Conservation (phyloP, 192 early-diverging fungal genomes). For the Irineochytrium annulatum region DNA sequence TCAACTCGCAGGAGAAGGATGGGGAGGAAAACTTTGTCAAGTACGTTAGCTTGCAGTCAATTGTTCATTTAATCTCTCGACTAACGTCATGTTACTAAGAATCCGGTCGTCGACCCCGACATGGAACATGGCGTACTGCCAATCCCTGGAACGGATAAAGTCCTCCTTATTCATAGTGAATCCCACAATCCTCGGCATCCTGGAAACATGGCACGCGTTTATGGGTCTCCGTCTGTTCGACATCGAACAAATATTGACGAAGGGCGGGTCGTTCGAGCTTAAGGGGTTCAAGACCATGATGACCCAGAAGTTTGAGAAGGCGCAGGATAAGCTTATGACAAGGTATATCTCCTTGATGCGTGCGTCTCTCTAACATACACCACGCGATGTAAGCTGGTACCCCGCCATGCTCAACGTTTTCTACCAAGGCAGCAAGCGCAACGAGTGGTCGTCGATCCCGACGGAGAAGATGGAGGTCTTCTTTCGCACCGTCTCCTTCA, state of each 20-base stretch:
- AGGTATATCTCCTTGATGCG: conserved; percentile 33
- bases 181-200: conserved; percentile 47
- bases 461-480: conserved; percentile 50
- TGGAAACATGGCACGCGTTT: conserved; percentile 46
- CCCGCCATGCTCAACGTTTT: conserved; percentile 58
- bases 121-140: conserved; percentile 39
- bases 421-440: conserved; percentile 54
- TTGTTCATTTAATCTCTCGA: not conserved
- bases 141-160: conserved; percentile 31
- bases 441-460: conserved; percentile 52
- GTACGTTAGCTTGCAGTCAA: conserved; percentile 13
- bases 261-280: conserved; percentile 48
- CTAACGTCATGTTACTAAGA: conserved; percentile 1
- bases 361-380: not conserved
- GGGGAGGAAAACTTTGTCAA: conserved; percentile 38
- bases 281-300: conserved; percentile 44
- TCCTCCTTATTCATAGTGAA: conserved; percentile 39
- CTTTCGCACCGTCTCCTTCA: conserved; percentile 46
- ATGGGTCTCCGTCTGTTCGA: conserved; percentile 46
- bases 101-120: conserved; percentile 46
- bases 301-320: conserved; percentile 49
- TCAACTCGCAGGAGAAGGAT: conserved; percentile 10
- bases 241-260: conserved; percentile 39
- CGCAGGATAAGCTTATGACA: conserved; percentile 56
- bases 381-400: conserved; percentile 65